Conservation (phyloP, 495 filamentous ascomycete genomes). For the Thermothielavioides terrestris region DNA sequence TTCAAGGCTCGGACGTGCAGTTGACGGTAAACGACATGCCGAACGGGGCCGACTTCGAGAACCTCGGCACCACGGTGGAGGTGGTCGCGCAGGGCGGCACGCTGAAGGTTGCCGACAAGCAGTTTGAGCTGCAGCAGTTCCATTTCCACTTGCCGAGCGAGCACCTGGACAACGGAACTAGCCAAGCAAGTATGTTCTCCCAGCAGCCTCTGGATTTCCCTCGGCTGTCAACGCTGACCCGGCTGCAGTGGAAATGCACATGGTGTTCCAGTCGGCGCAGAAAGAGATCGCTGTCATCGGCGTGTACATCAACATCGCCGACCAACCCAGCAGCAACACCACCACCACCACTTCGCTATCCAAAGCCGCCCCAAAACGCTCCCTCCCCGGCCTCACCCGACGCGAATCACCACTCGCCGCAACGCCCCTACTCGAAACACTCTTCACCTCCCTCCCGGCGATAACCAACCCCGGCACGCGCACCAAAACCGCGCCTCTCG, state of each 20-base stretch:
- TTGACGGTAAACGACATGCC: conserved; percentile 28
- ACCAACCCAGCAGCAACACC: too few relatives aligned
- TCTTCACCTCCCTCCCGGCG: conserved; percentile 42
- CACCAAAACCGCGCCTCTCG: conserved; percentile 46
- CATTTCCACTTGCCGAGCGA: conserved; percentile 66
- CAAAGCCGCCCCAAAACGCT: conserved; percentile 4
- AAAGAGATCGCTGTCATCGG: conserved; percentile 48
- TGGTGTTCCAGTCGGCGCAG: conserved; percentile 47
- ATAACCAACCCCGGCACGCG: conserved; percentile 48
- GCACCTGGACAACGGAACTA: conserved; percentile 46
- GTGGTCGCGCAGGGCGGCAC: conserved; percentile 36
- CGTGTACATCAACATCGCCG: conserved; percentile 50
- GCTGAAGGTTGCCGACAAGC: conserved; percentile 36
- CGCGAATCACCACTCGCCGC: conserved; percentile 17
- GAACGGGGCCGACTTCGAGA: conserved; percentile 45
- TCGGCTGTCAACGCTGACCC: conserved; percentile 6
- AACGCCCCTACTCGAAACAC: conserved; percentile 44
- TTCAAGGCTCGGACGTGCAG: conserved; percentile 30
- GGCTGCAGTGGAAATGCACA: conserved; percentile 53
- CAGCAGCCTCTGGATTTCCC: background rate
- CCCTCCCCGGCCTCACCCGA: background rate
- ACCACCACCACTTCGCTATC: conserved; percentile 14
- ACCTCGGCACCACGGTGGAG: conserved; percentile 53
- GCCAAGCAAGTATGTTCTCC: conserved; percentile 31
- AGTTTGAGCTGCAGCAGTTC: conserved; percentile 53